phyloP scores from a whole-genome alignment of 352 stramenopile species.

The Phytophthora niederhauseri region DNA sequence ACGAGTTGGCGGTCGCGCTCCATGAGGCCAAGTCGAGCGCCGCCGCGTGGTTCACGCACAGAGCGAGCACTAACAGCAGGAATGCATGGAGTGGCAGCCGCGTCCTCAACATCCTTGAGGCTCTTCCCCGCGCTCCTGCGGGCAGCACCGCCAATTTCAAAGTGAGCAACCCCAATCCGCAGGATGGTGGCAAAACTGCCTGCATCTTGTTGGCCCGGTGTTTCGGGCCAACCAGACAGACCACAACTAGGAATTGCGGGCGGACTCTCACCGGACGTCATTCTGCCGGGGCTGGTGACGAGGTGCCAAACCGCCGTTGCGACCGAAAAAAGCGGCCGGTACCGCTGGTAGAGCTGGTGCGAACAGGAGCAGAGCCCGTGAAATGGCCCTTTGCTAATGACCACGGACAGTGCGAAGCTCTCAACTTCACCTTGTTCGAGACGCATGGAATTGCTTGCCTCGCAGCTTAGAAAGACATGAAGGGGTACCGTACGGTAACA shows the following conservation, averaged over 20 bases:
- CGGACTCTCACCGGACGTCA: constrained; percentile 14
- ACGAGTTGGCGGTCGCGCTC: not conserved
- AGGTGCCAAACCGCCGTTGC: not conserved
- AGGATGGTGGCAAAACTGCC: constrained; percentile 7
- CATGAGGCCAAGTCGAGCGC: not conserved
- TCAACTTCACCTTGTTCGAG: not conserved
- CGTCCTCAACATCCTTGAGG: constrained; percentile 29
- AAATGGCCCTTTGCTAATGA: constrained; percentile 16
- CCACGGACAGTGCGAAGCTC: constrained; percentile 12
- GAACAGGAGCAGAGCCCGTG: constrained; percentile 29
- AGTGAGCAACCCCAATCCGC: constrained; percentile 27
- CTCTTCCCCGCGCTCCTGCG: constrained; percentile 18
- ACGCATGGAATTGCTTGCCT: not conserved
- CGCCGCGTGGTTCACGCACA: not conserved
- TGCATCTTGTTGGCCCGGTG: constrained; percentile 24
- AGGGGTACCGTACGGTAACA: not conserved
- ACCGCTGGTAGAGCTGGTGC: constrained; percentile 30
- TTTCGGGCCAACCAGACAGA: not conserved
- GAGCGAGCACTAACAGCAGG: constrained; percentile 3
- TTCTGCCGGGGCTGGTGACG: constrained; percentile 7
- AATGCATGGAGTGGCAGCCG: constrained; percentile 8
- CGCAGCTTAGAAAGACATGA: too few relatives aligned
- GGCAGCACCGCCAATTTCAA: constrained; percentile 26
- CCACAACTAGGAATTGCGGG: not conserved
- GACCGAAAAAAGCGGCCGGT: constrained; percentile 14